These are phyloP conservation scores for Globisporangium middletonii DNA, from an alignment of 352 stramenopile species.

Conservation along the genomic window DNA sequence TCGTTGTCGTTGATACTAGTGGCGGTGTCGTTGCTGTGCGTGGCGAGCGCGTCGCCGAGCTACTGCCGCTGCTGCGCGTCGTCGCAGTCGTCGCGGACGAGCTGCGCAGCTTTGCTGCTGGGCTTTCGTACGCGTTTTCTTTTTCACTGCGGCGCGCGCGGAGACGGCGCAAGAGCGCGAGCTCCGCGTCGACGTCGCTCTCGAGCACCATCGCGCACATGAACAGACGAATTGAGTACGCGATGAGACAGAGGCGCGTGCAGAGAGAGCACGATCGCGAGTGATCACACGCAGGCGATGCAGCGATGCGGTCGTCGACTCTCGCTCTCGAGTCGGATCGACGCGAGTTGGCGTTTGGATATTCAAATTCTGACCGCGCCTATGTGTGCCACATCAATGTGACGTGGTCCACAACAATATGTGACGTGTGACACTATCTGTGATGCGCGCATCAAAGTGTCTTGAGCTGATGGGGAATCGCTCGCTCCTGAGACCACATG, in stretches of 20 bases:
- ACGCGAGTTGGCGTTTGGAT: constrained; percentile 11
- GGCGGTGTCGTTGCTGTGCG: neutral
- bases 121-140: constrained; percentile 15
- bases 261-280: neutral
- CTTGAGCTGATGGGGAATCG: too few relatives aligned
- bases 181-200: constrained; percentile 8
- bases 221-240: neutral
- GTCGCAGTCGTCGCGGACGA: constrained; percentile 6
- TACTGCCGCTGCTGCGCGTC: constrained; percentile 1
- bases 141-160: constrained; percentile 16
- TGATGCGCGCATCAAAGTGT: too few relatives aligned
- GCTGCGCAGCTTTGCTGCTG: constrained; percentile 8
- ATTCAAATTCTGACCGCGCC: constrained; percentile 9
- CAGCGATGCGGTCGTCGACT: neutral
- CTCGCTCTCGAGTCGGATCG: neutral
- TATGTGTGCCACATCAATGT: too few relatives aligned
- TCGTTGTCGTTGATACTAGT: neutral
- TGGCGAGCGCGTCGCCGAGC: neutral
- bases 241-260: neutral
- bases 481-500: too few relatives aligned
- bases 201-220: constrained; percentile 9
- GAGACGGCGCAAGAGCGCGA: constrained; percentile 14
- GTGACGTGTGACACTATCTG: too few relatives aligned
- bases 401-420: too few relatives aligned
- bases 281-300: neutral